Percentiles rank a stretch among this genome's conserved stretches.
Evolutionary conservation across 331 rosid species (phyloP).

Genomic region (Quercus lobata): DNA sequence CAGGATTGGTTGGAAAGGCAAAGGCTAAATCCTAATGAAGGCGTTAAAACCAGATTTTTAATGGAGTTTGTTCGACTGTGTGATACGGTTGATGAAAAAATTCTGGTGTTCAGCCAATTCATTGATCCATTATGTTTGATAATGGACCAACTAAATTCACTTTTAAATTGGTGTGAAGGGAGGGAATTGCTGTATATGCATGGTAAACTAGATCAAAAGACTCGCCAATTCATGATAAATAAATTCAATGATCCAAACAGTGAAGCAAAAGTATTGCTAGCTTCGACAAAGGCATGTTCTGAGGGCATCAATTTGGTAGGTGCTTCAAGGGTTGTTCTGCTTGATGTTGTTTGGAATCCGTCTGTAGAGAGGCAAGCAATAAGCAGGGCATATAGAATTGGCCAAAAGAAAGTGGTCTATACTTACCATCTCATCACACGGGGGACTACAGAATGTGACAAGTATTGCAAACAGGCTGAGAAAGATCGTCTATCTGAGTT

Average conservation of each 20-base stretch:
- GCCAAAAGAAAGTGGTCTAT: constrained; percentile 29
- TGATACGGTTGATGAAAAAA: constrained; percentile 20
- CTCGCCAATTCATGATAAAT: constrained; percentile 13
- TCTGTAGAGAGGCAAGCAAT: constrained; percentile 38
- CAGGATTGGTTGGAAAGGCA: neutral
- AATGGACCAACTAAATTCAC: constrained; percentile 4
- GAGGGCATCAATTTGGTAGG: constrained; percentile 34
- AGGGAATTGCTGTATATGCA: constrained; percentile 18
- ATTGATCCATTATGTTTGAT: constrained; percentile 13
- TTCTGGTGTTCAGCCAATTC: constrained; percentile 33
- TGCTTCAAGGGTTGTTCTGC: constrained; percentile 44
- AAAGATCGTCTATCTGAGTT: constrained; percentile 28
- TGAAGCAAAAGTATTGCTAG: constrained; percentile 26
- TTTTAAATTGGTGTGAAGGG: constrained; percentile 20
- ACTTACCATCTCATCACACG: constrained; percentile 27
- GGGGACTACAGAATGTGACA: constrained; percentile 15
- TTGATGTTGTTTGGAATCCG: constrained; percentile 44
- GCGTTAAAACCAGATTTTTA: constrained; percentile 32
- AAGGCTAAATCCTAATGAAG: constrained; percentile 9
- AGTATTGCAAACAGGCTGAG: constrained; percentile 22
- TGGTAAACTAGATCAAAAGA: constrained; percentile 15
- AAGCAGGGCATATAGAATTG: constrained; percentile 34
- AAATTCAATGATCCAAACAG: constrained; percentile 25
- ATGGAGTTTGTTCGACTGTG: constrained; percentile 24
- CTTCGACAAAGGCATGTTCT: constrained; percentile 27